A percentile compares a stretch with the other conserved stretches of the same genome.
phyloP scores from a whole-genome alignment of 2,329 filamentous ascomycete genomes.

The Sarocladium kiliense region DNA sequence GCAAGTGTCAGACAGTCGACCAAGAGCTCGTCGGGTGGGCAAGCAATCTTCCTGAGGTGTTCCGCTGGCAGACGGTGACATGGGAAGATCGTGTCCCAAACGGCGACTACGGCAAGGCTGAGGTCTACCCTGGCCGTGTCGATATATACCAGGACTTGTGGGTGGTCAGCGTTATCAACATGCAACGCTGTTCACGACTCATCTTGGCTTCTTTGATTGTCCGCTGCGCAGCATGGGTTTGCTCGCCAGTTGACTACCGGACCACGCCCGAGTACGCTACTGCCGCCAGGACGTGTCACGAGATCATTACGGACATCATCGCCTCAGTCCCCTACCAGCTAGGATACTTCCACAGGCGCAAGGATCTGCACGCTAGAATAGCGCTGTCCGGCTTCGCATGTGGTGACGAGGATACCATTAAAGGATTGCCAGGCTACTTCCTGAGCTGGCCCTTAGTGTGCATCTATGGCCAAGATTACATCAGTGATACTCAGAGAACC shows the following conservation, averaged over 20 bases:
- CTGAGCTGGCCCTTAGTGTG: slow-evolving; percentile 54
- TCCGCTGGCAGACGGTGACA: slow-evolving; percentile 45
- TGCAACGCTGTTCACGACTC: slow-evolving; percentile 47
- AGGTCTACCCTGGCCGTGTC: slow-evolving; percentile 55
- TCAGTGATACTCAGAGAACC: slow-evolving; percentile 51
- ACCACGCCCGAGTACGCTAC: slow-evolving; percentile 58
- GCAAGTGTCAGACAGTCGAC: slow-evolving; percentile 46
- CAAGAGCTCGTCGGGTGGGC: slow-evolving; percentile 48
- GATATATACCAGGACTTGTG: slow-evolving; percentile 56
- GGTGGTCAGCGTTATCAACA: slow-evolving; percentile 54
- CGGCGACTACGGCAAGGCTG: slow-evolving; percentile 46
- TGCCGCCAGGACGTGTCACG: slow-evolving; percentile 43
- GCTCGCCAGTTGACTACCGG: slow-evolving; percentile 55
- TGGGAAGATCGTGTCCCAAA: slow-evolving; percentile 51
- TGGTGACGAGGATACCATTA: slow-evolving; percentile 41
- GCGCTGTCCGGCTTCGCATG: slow-evolving; percentile 42
- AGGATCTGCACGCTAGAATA: slow-evolving; percentile 32
- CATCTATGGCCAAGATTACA: slow-evolving; percentile 51
- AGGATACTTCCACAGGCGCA: slow-evolving; percentile 49
- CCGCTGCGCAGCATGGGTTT: slow-evolving; percentile 56
- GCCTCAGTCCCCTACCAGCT: slow-evolving; percentile 58
- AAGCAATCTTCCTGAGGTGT: slow-evolving; percentile 42
- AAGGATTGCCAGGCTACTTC: slow-evolving; percentile 54
- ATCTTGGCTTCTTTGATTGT: slow-evolving; percentile 51
- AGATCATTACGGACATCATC: slow-evolving; percentile 53